phyloP scores from a whole-genome alignment of 106 monocot species.

The Iris macrosiphon region DNA sequence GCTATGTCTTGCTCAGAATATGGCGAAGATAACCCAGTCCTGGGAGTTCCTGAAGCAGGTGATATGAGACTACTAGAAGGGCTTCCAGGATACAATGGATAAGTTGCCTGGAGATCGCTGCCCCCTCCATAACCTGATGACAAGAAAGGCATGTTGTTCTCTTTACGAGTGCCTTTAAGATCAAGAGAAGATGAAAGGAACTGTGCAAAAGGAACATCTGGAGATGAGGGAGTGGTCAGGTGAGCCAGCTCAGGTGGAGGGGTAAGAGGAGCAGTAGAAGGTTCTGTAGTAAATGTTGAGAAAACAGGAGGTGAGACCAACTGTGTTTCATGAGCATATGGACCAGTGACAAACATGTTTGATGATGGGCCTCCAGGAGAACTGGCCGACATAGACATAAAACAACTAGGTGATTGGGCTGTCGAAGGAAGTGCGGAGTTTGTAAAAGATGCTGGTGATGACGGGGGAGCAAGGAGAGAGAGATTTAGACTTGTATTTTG shows the following conservation, averaged over 20 bases:
- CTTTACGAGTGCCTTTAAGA: conserved; percentile 46
- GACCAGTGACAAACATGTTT: conserved; percentile 85
- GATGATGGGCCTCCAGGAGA: conserved; percentile 70
- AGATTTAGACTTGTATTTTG: conserved; percentile 47
- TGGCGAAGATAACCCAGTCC: conserved; percentile 75
- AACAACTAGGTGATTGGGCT: conserved; percentile 83
- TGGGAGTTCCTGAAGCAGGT: conserved; percentile 81
- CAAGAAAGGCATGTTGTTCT: conserved; percentile 30
- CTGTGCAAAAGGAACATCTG: conserved; percentile 89
- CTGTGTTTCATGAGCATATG: conserved; percentile 97
- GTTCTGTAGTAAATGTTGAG: conserved; percentile 96
- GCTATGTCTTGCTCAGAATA: conserved; percentile 57
- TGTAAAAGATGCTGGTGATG: conserved; percentile 93
- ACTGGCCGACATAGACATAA: conserved; percentile 78
- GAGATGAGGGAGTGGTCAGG: conserved; percentile 90
- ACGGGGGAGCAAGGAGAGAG: conserved; percentile 95
- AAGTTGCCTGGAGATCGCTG: conserved; percentile 65
- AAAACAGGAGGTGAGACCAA: conserved; percentile 98
- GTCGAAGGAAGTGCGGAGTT: conserved; percentile 94
- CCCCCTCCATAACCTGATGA: conserved; percentile 42
- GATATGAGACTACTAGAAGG: conserved; percentile 95
- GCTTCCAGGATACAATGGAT: conserved; percentile 82
- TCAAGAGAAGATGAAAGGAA: conserved; percentile 77
- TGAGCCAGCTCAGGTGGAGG: conserved; percentile 97
- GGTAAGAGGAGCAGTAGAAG: conserved; percentile 93